A percentile compares a stretch with the other conserved stretches of the same genome.
These are phyloP conservation scores for Globomyces sp. DNA, from an alignment of 371 early-diverging fungal genomes.

Conservation along the genomic window DNA sequence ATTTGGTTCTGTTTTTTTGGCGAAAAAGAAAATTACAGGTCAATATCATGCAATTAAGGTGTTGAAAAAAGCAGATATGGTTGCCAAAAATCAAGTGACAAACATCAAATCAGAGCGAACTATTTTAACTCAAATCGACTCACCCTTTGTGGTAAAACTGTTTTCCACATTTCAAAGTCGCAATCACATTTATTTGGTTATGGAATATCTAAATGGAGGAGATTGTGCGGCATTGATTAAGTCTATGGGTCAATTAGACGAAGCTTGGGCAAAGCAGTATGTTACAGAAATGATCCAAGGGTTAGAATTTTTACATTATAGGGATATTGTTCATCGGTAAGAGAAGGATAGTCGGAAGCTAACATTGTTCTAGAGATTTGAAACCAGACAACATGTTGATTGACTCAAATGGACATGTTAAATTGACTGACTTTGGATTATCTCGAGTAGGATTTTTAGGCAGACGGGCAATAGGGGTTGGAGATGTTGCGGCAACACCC, in stretches of 20 bases:
- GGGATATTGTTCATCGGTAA: slow-evolving; percentile 82
- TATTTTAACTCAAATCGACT: slow-evolving; percentile 81
- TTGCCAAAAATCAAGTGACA: slow-evolving; percentile 88
- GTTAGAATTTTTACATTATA: slow-evolving; percentile 85
- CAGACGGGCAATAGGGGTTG: slow-evolving; percentile 62
- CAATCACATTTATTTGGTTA: slow-evolving; percentile 88
- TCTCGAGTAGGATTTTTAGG: slow-evolving; percentile 84
- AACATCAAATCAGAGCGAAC: slow-evolving; percentile 87
- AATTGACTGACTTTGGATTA: slow-evolving; percentile 94
- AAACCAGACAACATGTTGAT: slow-evolving; percentile 92
- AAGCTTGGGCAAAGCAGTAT: slow-evolving; percentile 90
- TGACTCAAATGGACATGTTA: slow-evolving; percentile 86
- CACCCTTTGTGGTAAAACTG: slow-evolving; percentile 91
- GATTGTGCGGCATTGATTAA: slow-evolving; percentile 93
- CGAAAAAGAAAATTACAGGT: slow-evolving; percentile 80
- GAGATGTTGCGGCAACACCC: slow-evolving; percentile 11
- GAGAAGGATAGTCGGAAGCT: not conserved
- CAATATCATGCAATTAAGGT: slow-evolving; percentile 91
- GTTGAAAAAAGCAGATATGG: slow-evolving; percentile 85
- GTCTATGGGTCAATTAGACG: slow-evolving; percentile 78
- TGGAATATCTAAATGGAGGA: slow-evolving; percentile 96
- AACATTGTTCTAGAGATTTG: slow-evolving; percentile 59
- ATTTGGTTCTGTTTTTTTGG: slow-evolving; percentile 85
- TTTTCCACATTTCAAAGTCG: slow-evolving; percentile 91
- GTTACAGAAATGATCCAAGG: slow-evolving; percentile 92